These are phyloP conservation scores for Aspergillus sp. DNA, from an alignment of 2,329 filamentous ascomycete genomes.

Conservation along the genomic window DNA sequence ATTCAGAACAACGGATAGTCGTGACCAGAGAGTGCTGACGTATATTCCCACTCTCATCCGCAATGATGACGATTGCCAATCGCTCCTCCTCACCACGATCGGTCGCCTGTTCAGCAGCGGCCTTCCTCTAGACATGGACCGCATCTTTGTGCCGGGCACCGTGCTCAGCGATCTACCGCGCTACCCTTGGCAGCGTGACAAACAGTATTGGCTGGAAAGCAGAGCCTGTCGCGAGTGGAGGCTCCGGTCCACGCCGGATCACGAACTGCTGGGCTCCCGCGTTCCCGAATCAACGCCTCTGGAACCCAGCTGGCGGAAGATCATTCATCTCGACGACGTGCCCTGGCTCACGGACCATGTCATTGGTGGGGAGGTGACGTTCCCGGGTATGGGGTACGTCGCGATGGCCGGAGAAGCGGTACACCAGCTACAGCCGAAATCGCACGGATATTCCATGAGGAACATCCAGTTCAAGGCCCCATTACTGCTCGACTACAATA, in stretches of 20 bases:
- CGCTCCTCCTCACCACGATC: background rate
- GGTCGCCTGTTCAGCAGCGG: slow-evolving; percentile 1
- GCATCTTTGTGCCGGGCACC: slow-evolving; percentile 4
- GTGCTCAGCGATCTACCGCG: slow-evolving; percentile 25
- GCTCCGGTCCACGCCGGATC: slow-evolving; percentile 27
- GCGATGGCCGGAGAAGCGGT: slow-evolving; percentile 32
- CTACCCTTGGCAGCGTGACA: slow-evolving; percentile 28
- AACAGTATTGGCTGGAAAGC: slow-evolving; percentile 26
- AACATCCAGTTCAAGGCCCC: slow-evolving; percentile 19
- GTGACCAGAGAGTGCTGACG: background rate
- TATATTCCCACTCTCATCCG: slow-evolving; percentile 3
- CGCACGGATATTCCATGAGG: slow-evolving; percentile 19
- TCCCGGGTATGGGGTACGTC: slow-evolving; percentile 32
- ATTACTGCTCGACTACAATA: background rate
- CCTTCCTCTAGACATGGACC: background rate
- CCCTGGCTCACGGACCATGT: slow-evolving; percentile 39
- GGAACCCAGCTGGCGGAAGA: slow-evolving; percentile 34
- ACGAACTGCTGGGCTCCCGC: slow-evolving; percentile 34
- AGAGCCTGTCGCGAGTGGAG: slow-evolving; percentile 24
- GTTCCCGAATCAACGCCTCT: slow-evolving; percentile 28
- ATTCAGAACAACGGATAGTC: background rate
- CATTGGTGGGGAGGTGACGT: slow-evolving; percentile 26
- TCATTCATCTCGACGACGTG: slow-evolving; percentile 29
- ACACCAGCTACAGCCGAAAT: slow-evolving; percentile 16
- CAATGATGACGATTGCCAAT: slow-evolving; percentile 15